Base-by-base conservation (phyloP, 192 early-diverging fungal species). In the Haplosporangium gracile region DNA sequence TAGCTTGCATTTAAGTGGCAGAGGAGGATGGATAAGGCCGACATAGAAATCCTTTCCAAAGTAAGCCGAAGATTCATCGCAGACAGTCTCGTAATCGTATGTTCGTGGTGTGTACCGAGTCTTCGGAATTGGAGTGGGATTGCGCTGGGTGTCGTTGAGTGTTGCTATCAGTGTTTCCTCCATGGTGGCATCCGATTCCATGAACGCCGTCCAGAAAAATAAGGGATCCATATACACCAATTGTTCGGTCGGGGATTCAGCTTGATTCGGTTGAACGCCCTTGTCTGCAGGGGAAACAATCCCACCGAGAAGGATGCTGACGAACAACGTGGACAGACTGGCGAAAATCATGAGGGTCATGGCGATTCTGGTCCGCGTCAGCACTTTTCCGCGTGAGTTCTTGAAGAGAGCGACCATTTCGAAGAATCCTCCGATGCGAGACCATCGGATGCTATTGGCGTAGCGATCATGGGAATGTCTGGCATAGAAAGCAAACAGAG, bases 401-500 rank as follows among this genome's bases (percentile, higher is more conserved):
- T 38, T 13, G 51, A 57, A 32, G 24, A 76, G 74, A 4, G 2
- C 8, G 55, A 63, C 43, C 74, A 65, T 65, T 39, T 76, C 74
- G 9, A 63, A 32, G 20, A 76, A 20, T 4, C 74, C 74, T 57
- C 36, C 36, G 2, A 36, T 36, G 36, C 36, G 36, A 36, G 36
- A 36, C 36, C 36, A 36, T 36, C 36, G 74, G 38, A 76, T 76
- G 38, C 74, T 76, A 9, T 34, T 76, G 57, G 74, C 51, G 39
- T 65, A 76, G 0, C 0, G 2, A 24, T 65, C 74, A 5, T 24
- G 2, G n/a, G 55, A 76, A 34, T 42, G 9, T 42, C 10, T 43
- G 57, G 15, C 57, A 57, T 76, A 76, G n/a, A 63, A 76, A 3
- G 18, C 57, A 10, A 63, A 20, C 34, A 32, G 43, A 57, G 74